phyloP scores from a whole-genome alignment of 495 filamentous ascomycete species.

The Tuber magnatum region DNA sequence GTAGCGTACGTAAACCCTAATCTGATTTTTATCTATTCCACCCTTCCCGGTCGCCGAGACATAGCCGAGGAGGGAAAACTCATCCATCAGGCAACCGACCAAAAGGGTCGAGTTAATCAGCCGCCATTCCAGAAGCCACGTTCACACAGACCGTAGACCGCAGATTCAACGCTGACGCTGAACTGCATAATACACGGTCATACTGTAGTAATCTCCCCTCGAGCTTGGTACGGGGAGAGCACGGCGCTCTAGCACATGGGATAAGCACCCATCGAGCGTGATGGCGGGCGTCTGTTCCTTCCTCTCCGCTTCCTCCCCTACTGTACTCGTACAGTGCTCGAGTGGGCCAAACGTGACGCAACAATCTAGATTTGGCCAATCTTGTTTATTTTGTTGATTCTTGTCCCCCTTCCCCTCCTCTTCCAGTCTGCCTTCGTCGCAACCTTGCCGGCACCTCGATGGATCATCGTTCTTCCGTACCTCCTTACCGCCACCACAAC shows the following conservation, averaged over 20 bases:
- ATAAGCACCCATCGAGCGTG: neutral
- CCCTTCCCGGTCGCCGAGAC: neutral
- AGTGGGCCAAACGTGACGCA: too few species aligned
- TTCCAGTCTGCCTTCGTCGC: neutral
- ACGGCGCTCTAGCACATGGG: neutral
- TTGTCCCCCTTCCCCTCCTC: neutral
- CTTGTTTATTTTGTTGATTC: neutral
- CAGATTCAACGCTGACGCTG: neutral
- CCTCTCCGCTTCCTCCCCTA: too few species aligned
- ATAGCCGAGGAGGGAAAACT: neutral
- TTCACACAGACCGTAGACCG: neutral
- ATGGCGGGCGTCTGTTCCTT: neutral
- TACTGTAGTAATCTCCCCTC: neutral
- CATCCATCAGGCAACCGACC: neutral
- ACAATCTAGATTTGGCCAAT: neutral
- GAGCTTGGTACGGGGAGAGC: neutral
- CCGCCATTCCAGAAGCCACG: neutral
- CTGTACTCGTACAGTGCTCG: too few species aligned
- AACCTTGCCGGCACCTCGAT: too few species aligned
- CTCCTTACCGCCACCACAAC: neutral
- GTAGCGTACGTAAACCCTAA: neutral
- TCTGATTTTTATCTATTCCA: too few species aligned
- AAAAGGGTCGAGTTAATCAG: neutral
- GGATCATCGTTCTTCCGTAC: neutral
- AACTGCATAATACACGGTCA: neutral